Base-by-base conservation (phyloP, 352 stramenopile species). In the Phytopythium kandeliae region DNA sequence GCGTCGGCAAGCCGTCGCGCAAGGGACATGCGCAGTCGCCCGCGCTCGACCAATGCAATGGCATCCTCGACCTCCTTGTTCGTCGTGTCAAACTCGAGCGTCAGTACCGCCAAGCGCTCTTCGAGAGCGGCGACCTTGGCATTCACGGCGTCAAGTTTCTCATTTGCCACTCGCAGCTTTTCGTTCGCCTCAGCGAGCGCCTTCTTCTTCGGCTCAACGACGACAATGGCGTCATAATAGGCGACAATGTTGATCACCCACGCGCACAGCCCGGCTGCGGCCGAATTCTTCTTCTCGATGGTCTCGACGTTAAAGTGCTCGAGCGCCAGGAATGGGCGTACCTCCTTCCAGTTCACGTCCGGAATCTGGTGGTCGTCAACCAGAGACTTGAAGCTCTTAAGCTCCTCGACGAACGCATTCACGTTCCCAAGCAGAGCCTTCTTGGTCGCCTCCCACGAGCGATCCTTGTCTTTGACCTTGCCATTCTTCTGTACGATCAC, bases 181-280 rank as follows among this genome's bases (percentile, higher is more conserved):
- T 88, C 83, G 41, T 74, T 91, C 17, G 78, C 71, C 53, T 88
- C 75, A n/a, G 78, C 72, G 33, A 93, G 60, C 11, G 80, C 80
- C 28, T 77, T 71, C 25, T 96, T 89, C 62, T 98, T 98, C 13
- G 94, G 94, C 57, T 98, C 92, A 1, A 98, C 89, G 0, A 92
- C 89, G 13, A 97, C 63, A 41, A 98, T 90, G 31, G 96, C 94
- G 57, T 98, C 92, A 51, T 98, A 97, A 70, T 98, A 98, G 19
- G 74, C 67, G 4, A 98, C 90, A 48, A 98, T 98, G 49, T 93
- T 93, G 58, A 93, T 85, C 22, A 92, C 83, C 78, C 80, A 92
- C 0, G 83, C 76, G 57, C 83, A 93, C 1, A 93, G 41, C 7
- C 80, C 80, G 3, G 83, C 83, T 3, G 83, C 72, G 0, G 83